Evolutionary conservation across 2,329 filamentous ascomycete genomes (phyloP).

Genomic region (Scopulariopsis brevicaulis): DNA sequence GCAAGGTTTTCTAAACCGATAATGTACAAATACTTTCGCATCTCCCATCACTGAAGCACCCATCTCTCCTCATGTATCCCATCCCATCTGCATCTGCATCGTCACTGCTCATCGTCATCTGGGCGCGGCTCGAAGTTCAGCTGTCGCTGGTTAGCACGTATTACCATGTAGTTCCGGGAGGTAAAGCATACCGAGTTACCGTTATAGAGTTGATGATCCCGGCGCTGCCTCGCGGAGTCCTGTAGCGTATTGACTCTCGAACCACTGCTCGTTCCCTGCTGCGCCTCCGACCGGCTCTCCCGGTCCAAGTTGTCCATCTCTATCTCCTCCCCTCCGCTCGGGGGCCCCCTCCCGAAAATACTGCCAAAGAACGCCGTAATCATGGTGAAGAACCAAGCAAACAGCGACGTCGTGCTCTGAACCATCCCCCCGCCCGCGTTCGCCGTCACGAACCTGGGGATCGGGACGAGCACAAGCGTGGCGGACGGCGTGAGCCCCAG

Average conservation of each 20-base stretch:
- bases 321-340: background rate
- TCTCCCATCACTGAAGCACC: slow-evolving; percentile 7
- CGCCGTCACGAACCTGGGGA: slow-evolving; percentile 34
- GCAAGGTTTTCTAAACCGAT: slow-evolving; percentile 8
- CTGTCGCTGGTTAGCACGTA: slow-evolving; percentile 26
- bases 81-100: background rate
- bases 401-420: background rate
- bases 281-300: background rate
- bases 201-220: slow-evolving; percentile 72
- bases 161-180: background rate
- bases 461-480: slow-evolving; percentile 71
- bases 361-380: slow-evolving; percentile 2
- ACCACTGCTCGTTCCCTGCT: slow-evolving; percentile 9
- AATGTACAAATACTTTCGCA: slow-evolving; percentile 9
- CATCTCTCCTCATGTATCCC: background rate
- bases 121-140: slow-evolving; percentile 58
- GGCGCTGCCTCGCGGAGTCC: slow-evolving; percentile 29
- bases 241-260: slow-evolving; percentile 29
- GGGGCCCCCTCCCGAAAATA: background rate
- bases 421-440: slow-evolving; percentile 17
- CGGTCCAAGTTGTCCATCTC: background rate
- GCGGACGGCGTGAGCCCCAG: slow-evolving; percentile 68
- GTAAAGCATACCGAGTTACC: slow-evolving; percentile 66
- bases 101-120: slow-evolving; percentile 43
- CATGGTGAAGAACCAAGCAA: slow-evolving; percentile 1